Conservation (phyloP, 768 basidiomycete genomes). For the Psilocybe sp. region DNA sequence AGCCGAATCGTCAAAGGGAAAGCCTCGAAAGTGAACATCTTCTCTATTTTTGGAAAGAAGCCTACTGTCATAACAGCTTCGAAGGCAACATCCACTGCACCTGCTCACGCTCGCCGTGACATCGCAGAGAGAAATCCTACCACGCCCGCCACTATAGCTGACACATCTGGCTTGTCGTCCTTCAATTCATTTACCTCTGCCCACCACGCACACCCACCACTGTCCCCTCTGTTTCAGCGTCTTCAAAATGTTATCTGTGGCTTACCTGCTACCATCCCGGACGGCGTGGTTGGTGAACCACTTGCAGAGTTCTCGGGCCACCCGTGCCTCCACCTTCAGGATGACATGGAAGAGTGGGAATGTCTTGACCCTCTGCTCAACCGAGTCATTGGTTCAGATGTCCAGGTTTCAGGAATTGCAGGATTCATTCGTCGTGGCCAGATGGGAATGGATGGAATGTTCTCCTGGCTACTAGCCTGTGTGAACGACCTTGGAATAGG, state of each 20-base stretch:
- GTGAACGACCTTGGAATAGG: background rate
- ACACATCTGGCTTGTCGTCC: background rate
- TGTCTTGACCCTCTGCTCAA: background rate
- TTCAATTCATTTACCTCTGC: background rate
- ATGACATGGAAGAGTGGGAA: constrained; percentile 1
- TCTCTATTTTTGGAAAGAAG: background rate
- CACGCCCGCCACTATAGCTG: background rate
- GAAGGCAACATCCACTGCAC: too few relatives aligned
- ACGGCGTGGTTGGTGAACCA: background rate
- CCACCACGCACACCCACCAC: background rate
- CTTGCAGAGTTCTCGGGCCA: background rate
- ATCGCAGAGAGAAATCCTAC: background rate
- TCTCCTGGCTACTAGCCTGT: constrained; percentile 1
- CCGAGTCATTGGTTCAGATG: background rate
- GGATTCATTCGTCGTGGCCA: background rate
- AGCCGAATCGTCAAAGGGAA: background rate
- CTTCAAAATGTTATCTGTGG: background rate
- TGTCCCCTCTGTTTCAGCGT: background rate
- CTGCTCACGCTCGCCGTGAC: background rate
- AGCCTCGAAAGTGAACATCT: background rate
- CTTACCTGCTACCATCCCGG: background rate
- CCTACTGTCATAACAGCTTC: too few relatives aligned
- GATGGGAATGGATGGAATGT: constrained; percentile 3
- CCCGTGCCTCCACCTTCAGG: background rate
- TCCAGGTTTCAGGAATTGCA: background rate